phyloP scores from a whole-genome alignment of 2,329 filamentous ascomycete species.

The Polychaeton citri region DNA sequence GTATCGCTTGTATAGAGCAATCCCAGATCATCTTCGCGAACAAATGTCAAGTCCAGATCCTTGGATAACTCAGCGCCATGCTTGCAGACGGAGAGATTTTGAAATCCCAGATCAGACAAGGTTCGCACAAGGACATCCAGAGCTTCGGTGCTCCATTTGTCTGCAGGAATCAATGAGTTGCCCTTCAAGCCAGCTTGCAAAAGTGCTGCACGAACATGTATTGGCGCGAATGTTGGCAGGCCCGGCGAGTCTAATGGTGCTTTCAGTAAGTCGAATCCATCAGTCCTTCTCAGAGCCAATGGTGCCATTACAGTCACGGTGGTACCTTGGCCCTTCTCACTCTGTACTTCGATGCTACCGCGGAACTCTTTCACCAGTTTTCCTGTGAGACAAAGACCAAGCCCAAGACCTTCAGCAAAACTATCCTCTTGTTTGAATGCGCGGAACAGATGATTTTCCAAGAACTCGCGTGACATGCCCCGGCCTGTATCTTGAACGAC shows the following conservation, averaged over 20 bases:
- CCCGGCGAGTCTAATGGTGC: too few relatives aligned
- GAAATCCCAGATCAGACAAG: too few relatives aligned
- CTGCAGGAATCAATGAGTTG: too few relatives aligned
- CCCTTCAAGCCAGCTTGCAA: too few relatives aligned
- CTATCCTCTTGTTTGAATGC: slow-evolving; percentile 53
- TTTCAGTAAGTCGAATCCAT: too few relatives aligned
- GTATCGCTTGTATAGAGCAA: too few relatives aligned
- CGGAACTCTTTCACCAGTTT: slow-evolving; percentile 45
- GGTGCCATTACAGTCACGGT: slow-evolving; percentile 9
- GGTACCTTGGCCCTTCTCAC: slow-evolving; percentile 12
- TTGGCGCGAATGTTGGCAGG: too few relatives aligned
- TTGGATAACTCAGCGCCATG: too few relatives aligned
- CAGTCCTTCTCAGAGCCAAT: not conserved
- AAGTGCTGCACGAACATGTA: too few relatives aligned
- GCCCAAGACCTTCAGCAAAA: slow-evolving; percentile 47
- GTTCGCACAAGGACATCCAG: too few relatives aligned
- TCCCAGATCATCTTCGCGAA: not conserved
- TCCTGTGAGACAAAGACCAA: slow-evolving; percentile 53
- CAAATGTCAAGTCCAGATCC: not conserved
- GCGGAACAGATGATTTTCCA: slow-evolving; percentile 47
- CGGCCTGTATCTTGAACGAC: slow-evolving; percentile 49
- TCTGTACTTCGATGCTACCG: slow-evolving; percentile 37
- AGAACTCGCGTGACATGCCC: slow-evolving; percentile 52
- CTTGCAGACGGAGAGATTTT: too few relatives aligned
- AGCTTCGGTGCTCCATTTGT: too few relatives aligned